These are phyloP conservation scores for Diaporthe citrichinensis DNA, from an alignment of 2,329 filamentous ascomycete genomes.

Conservation along the genomic window DNA sequence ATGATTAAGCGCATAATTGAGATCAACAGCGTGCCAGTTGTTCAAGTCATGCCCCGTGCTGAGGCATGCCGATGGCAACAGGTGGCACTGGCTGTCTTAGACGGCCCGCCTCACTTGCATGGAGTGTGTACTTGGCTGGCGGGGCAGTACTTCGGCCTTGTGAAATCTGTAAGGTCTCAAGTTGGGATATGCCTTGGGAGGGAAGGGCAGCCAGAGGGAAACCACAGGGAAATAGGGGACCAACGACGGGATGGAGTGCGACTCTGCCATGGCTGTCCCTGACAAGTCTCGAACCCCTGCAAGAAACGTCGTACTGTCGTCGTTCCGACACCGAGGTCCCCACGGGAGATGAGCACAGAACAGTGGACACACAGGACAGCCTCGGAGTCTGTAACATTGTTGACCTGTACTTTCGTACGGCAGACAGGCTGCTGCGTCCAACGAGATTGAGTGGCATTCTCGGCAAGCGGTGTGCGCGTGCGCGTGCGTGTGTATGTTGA, in stretches of 20 bases:
- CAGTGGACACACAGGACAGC: conserved; percentile 28
- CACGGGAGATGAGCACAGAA: conserved; percentile 31
- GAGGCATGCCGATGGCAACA: conserved; percentile 19
- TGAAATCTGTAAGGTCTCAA: conserved; percentile 22
- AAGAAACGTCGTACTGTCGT: conserved; percentile 20
- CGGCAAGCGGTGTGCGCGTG: conserved; percentile 34
- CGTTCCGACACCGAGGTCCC: conserved; percentile 21
- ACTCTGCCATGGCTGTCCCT: conserved; percentile 34
- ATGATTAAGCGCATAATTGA: conserved; percentile 37
- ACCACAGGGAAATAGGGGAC: conserved; percentile 7
- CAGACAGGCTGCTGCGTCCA: conserved; percentile 1
- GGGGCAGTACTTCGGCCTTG: conserved; percentile 20
- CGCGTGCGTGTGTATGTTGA: conserved; percentile 14
- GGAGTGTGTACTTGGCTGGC: conserved; percentile 26
- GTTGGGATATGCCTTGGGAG: conserved; percentile 35
- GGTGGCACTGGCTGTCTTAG: conserved; percentile 36
- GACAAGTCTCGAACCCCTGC: conserved; percentile 34
- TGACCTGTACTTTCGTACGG: neutral
- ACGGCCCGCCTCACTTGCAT: conserved; percentile 38
- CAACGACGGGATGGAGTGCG: conserved; percentile 23
- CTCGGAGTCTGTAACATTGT: conserved; percentile 2
- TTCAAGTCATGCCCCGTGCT: conserved; percentile 34
- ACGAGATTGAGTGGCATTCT: conserved; percentile 16
- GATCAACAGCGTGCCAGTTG: conserved; percentile 37
- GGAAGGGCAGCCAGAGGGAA: neutral